A percentile compares a stretch with the other conserved stretches of the same genome.
phyloP scores from a whole-genome alignment of 2,329 filamentous ascomycete species.

The Colletotrichum caudatum region DNA sequence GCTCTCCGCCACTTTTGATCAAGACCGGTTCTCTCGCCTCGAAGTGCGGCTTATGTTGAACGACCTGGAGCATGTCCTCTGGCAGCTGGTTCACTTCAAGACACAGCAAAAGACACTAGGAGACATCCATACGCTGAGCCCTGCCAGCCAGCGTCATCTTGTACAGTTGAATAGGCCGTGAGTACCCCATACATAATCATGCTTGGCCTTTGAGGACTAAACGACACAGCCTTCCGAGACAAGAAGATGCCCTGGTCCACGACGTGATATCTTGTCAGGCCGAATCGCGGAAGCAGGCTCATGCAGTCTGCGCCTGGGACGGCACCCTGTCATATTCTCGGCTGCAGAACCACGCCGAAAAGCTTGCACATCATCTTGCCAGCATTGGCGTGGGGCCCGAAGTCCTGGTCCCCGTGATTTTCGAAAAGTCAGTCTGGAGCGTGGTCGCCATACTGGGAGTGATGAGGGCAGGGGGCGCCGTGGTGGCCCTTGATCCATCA shows the following conservation, averaged over 20 bases:
- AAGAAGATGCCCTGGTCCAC: neutral
- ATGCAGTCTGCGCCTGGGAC: conserved; percentile 30
- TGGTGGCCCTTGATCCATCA: conserved; percentile 30
- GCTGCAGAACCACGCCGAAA: neutral
- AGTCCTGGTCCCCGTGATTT: conserved; percentile 30
- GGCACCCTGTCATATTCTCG: conserved; percentile 18
- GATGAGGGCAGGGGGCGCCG: conserved; percentile 18
- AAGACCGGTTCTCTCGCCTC: neutral
- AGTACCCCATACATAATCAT: neutral
- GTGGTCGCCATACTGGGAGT: conserved; percentile 30
- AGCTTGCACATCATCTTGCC: neutral
- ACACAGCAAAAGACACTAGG: neutral
- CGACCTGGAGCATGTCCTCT: conserved; percentile 27
- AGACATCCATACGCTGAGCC: neutral
- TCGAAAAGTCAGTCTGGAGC: conserved; percentile 34
- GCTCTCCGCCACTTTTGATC: conserved; percentile 3
- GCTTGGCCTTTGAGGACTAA: neutral
- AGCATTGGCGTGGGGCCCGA: conserved; percentile 42
- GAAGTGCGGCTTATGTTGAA: neutral
- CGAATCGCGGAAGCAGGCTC: neutral
- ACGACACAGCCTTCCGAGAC: neutral
- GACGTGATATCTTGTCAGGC: neutral
- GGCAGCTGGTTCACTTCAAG: neutral
- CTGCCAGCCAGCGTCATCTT: conserved; percentile 24
- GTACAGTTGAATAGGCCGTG: conserved; percentile 26